phyloP scores from a whole-genome alignment of 306 rosid species.

The Astragalus membranaceus region DNA sequence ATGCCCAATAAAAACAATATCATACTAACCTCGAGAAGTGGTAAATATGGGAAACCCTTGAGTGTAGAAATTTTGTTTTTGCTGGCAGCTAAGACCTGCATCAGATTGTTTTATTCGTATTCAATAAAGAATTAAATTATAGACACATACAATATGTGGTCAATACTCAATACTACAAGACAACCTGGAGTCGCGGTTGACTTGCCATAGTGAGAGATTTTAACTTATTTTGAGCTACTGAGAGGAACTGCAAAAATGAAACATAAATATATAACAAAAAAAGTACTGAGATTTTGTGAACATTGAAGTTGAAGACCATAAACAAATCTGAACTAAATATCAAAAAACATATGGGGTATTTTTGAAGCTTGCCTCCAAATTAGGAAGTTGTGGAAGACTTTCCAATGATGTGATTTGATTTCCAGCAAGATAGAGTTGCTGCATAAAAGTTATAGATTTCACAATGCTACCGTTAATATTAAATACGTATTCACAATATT shows the following conservation, averaged over 20 bases:
- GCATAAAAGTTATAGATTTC: slow-evolving; percentile 21
- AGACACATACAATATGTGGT: not conserved
- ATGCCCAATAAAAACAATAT: not conserved
- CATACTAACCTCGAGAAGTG: slow-evolving; percentile 81
- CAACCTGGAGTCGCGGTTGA: slow-evolving; percentile 96
- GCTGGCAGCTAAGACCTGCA: slow-evolving; percentile 98
- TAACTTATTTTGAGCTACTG: slow-evolving; percentile 96
- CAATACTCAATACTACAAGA: slow-evolving; percentile 25
- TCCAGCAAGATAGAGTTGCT: slow-evolving; percentile 99
- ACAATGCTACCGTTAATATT: not conserved
- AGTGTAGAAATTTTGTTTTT: slow-evolving; percentile 86
- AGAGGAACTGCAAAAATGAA: slow-evolving; percentile 66
- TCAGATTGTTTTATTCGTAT: slow-evolving; percentile 5
- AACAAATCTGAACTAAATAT: slow-evolving; percentile 9
- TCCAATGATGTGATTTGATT: slow-evolving; percentile 95
- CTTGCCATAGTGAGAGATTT: slow-evolving; percentile 94
- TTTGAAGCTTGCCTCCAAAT: slow-evolving; percentile 76
- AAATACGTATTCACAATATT: not conserved
- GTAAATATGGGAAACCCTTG: slow-evolving; percentile 88
- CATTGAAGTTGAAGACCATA: not conserved
- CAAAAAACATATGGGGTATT: not conserved
- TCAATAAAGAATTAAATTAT: not conserved
- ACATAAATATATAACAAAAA: not conserved
- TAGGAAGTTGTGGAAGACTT: slow-evolving; percentile 93
- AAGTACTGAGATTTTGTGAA: slow-evolving; percentile 3